phyloP scores from a whole-genome alignment of 805 yeast genomes.

The Candida germanica region DNA sequence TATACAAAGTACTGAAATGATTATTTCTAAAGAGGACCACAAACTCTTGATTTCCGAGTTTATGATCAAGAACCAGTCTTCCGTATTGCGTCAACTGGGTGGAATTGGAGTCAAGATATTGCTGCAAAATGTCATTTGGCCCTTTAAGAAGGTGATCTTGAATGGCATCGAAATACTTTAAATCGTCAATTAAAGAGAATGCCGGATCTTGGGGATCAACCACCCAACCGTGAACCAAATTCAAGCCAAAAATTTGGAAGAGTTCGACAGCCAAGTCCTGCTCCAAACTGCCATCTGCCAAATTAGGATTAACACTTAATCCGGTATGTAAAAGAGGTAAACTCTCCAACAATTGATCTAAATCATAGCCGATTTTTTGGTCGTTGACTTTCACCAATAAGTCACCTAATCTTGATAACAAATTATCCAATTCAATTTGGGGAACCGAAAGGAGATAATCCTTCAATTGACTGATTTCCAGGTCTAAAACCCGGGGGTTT shows the following conservation, averaged over 20 bases:
- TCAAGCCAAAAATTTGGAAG: constrained; percentile 57
- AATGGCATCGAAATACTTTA: constrained; percentile 45
- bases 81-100: constrained; percentile 80
- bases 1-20: constrained; percentile 74
- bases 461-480: constrained; percentile 4
- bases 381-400: constrained; percentile 12
- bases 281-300: constrained; percentile 50
- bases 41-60: constrained; percentile 50
- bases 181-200: neutral
- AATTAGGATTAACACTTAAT: constrained; percentile 65
- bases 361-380: constrained; percentile 8
- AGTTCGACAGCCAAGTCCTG: constrained; percentile 49
- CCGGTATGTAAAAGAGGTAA: constrained; percentile 71
- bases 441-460: constrained; percentile 1
- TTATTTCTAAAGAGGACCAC: constrained; percentile 85
- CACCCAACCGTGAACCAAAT: constrained; percentile 83
- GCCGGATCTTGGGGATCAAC: constrained; percentile 29
- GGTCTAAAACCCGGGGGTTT: constrained; percentile 4
- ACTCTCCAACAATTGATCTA: constrained; percentile 43
- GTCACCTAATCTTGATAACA: constrained; percentile 12
- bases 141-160: constrained; percentile 50
- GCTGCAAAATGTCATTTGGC: constrained; percentile 10
- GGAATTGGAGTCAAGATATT: constrained; percentile 54
- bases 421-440: constrained; percentile 5
- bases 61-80: constrained; percentile 40